These are phyloP conservation scores for Colletotrichum sp. DNA, from an alignment of 2,329 filamentous ascomycete species.

Conservation along the genomic window DNA sequence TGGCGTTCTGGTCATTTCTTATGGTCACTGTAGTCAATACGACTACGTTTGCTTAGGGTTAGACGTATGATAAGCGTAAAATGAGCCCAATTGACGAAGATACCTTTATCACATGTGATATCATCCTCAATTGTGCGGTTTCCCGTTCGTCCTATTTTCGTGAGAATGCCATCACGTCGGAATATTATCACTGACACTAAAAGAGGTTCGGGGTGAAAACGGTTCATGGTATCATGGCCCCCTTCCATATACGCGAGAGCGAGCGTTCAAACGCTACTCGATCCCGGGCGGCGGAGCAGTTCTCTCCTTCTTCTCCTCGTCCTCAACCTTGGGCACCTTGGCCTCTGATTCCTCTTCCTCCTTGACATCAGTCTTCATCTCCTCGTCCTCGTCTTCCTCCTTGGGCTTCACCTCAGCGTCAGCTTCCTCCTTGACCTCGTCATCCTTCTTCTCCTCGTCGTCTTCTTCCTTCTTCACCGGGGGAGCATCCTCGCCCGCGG, in stretches of 20 bases:
- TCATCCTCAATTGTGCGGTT: background rate
- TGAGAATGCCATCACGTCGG: background rate
- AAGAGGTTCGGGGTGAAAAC: background rate
- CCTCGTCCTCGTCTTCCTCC: constrained; percentile 3
- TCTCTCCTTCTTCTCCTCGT: background rate
- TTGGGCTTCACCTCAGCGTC: background rate
- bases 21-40: background rate
- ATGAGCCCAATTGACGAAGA: background rate
- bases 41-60: background rate
- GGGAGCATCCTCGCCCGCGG: constrained; percentile 7
- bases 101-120: background rate
- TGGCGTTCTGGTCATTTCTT: background rate
- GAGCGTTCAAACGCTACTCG: background rate
- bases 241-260: background rate
- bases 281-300: background rate
- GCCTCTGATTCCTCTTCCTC: background rate
- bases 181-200: background rate
- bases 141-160: background rate
- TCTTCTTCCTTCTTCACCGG: constrained; percentile 14
- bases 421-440: constrained; percentile 19
- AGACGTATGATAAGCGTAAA: background rate
- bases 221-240: constrained; percentile 18
- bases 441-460: constrained; percentile 25
- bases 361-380: background rate
- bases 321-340: background rate